These are phyloP conservation scores for Solanum piurae DNA, from an alignment of 257 asterid genomes.

Conservation along the genomic window DNA sequence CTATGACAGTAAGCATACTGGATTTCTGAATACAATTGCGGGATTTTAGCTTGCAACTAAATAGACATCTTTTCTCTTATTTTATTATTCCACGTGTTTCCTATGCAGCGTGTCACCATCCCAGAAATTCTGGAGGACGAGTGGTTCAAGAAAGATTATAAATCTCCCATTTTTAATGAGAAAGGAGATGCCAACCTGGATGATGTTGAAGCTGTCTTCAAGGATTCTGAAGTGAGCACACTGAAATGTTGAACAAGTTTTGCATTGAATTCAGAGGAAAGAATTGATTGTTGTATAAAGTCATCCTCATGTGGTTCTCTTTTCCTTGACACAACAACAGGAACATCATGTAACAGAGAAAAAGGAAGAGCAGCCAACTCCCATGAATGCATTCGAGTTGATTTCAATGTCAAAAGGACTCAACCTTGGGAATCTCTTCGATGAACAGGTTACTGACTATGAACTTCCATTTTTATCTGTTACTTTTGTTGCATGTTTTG, in stretches of 20 bases:
- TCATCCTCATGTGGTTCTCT: neutral
- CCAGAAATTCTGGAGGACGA: slow-evolving; percentile 63
- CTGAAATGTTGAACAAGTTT: neutral
- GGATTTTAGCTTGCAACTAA: neutral
- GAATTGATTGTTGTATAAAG: neutral
- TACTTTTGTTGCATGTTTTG: neutral
- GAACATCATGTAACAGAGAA: slow-evolving; percentile 73
- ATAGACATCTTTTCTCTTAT: neutral
- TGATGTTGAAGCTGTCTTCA: slow-evolving; percentile 92
- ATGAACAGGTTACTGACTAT: slow-evolving; percentile 44
- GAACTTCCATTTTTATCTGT: neutral
- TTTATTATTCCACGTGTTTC: neutral
- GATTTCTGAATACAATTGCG: neutral
- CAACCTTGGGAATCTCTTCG: slow-evolving; percentile 78
- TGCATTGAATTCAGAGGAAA: neutral
- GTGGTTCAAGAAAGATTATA: slow-evolving; percentile 88
- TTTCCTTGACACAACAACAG: slow-evolving; percentile 19
- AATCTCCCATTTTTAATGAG: slow-evolving; percentile 66
- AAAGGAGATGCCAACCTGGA: slow-evolving; percentile 71
- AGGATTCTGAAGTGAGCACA: slow-evolving; percentile 62
- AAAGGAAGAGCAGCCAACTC: slow-evolving; percentile 59
- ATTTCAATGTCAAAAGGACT: slow-evolving; percentile 93
- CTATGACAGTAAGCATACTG: slow-evolving; percentile 46
- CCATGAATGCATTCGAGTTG: slow-evolving; percentile 95
- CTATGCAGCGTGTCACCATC: slow-evolving; percentile 60